Evolutionary conservation across 1,139 yeast genomes (phyloP).

Genomic region (Sugiyamaella pinicola): DNA sequence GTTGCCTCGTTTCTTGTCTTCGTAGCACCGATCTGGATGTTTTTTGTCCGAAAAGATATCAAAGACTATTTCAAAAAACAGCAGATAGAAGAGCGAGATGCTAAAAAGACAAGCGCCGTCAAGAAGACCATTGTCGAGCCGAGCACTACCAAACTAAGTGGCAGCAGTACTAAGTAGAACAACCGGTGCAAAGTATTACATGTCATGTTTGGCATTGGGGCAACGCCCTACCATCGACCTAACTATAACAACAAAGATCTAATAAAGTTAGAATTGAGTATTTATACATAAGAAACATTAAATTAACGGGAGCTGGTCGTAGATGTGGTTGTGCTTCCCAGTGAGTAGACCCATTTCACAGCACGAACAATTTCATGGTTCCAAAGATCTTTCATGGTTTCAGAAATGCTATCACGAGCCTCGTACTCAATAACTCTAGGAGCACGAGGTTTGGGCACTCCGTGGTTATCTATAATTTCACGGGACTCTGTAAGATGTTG

Average conservation of each 20-base stretch:
- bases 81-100: not conserved
- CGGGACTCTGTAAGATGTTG: slow-evolving; percentile 53
- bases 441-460: slow-evolving; percentile 41
- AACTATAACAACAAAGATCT: too few relatives aligned
- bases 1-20: slow-evolving; percentile 54
- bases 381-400: slow-evolving; percentile 81
- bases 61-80: slow-evolving; percentile 48
- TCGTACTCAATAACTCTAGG: slow-evolving; percentile 42
- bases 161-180: too few relatives aligned
- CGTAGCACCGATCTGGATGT: slow-evolving; percentile 64
- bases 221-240: too few relatives aligned
- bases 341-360: slow-evolving; percentile 63
- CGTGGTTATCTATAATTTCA: slow-evolving; percentile 48
- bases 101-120: not conserved
- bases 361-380: slow-evolving; percentile 68
- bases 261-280: not conserved
- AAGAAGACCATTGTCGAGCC: too few relatives aligned
- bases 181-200: not conserved
- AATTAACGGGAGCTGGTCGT: slow-evolving; percentile 5
- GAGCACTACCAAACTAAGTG: too few relatives aligned
- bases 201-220: too few relatives aligned
- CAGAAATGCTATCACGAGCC: slow-evolving; percentile 52
- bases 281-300: not conserved
- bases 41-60: slow-evolving; percentile 60
- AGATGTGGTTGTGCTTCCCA: slow-evolving; percentile 8